Percentiles rank a stretch among this genome's conserved stretches.
Evolutionary conservation across 768 basidiomycete species (phyloP).

Genomic region (Lactifluus subvellereus): DNA sequence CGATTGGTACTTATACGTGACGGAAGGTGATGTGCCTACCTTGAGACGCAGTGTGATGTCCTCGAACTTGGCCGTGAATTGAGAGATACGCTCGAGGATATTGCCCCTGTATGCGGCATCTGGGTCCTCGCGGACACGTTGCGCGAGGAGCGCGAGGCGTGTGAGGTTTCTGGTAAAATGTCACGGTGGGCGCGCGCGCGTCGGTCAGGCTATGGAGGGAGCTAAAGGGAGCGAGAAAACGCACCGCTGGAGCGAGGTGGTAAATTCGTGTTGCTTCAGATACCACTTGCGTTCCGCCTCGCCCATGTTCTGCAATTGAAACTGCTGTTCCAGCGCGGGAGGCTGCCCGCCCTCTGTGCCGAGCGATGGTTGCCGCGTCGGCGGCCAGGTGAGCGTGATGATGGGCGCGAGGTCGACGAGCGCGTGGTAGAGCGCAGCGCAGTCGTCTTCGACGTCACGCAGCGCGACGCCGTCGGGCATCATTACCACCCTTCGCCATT

Average conservation of each 20-base stretch:
- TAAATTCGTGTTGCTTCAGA: slow-evolving; percentile 21
- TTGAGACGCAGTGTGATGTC: slow-evolving; percentile 16
- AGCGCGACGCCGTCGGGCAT: slow-evolving; percentile 15
- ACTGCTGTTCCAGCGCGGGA: background rate
- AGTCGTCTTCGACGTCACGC: slow-evolving; percentile 1
- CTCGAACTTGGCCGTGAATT: slow-evolving; percentile 16
- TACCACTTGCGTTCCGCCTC: slow-evolving; percentile 16
- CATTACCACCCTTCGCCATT: slow-evolving; percentile 8
- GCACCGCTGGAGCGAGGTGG: slow-evolving; percentile 17
- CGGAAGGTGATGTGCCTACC: background rate
- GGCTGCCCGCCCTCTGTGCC: slow-evolving; percentile 15
- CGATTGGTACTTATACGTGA: background rate
- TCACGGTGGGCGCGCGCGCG: background rate
- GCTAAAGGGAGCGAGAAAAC: background rate
- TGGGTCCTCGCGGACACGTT: slow-evolving; percentile 17
- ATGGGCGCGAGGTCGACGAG: slow-evolving; percentile 6
- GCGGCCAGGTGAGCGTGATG: slow-evolving; percentile 13
- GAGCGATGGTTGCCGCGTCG: slow-evolving; percentile 6
- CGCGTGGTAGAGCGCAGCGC: background rate
- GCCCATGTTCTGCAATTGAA: slow-evolving; percentile 3
- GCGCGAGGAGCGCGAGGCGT: slow-evolving; percentile 15
- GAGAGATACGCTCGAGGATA: slow-evolving; percentile 13
- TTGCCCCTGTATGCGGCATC: slow-evolving; percentile 13
- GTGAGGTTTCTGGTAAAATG: slow-evolving; percentile 9
- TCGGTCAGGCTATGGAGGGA: background rate